Base-by-base conservation (phyloP, 225 moss, liverwort and hornwort species). In the Sphagnum tenellum region DNA sequence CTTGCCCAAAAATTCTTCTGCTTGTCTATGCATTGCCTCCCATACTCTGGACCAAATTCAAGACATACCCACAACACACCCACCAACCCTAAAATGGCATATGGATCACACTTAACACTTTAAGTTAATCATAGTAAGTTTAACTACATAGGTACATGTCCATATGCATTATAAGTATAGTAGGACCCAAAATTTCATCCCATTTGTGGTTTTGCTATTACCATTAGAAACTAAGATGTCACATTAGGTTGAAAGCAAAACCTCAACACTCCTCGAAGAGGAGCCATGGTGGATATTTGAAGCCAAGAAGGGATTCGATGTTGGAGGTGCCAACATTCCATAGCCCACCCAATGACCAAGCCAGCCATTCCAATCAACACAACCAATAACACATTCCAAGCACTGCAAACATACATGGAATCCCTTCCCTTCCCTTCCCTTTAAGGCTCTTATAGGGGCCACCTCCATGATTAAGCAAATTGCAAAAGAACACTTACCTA, bases 341-440 rank as follows among this genome's bases (percentile, higher is more conserved):
- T 59, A 46, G 78, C 82, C 84, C 88, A 92, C n/a, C 88, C 85
- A 52, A 90, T 49, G 9, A 87, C 44, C 5, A 98, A 67, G 4
- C 72, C 77, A 47, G 65, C 50, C 11, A 79, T 29, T 0, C 96
- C 87, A 70, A 90, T 78, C 63, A 85, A 51, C 51, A 82, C 72
- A 4, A 98, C 89, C 61, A 89, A 68, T 55, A 98, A 29, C 14
- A 90, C 56, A 71, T 89, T 98, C 92, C 88, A 90, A 45, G 67
- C 82, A 53, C 92, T 98, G 80, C 76, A 76, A 46, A 46, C 7
- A 46, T 49, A 5, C 29, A 13, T 5, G 49, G 11, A 29, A 29
- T 29, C 29, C 29, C n/a, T n/a, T n/a, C n/a, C n/a, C n/a, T n/a
- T n/a, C n/a, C 29, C 29, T 29, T 29, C 29, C 29, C 29, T 29